Conservation (phyloP, 345 rosid genomes). For the Citrus inodora region DNA sequence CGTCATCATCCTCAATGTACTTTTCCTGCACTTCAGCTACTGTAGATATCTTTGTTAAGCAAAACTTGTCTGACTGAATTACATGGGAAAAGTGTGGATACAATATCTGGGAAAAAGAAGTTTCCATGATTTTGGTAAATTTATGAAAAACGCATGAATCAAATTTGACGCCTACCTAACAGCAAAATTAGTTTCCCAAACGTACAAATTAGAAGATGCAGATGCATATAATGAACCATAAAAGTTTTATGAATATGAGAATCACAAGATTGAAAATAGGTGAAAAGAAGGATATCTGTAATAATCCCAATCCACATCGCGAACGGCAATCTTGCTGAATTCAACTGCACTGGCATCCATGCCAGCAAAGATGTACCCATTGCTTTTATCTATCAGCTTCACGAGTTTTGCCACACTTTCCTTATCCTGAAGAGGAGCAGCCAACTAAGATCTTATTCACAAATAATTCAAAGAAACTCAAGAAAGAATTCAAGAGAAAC, state of each 20-base stretch:
- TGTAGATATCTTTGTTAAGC: conserved; percentile 47
- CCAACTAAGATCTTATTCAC: background rate
- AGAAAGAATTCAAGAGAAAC: conserved; percentile 2
- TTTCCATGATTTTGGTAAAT: background rate
- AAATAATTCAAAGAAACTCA: conserved; percentile 6
- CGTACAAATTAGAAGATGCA: background rate
- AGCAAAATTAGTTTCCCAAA: background rate
- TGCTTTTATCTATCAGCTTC: conserved; percentile 80
- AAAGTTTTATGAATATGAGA: background rate
- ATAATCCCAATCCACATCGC: conserved; percentile 80
- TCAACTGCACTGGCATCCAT: conserved; percentile 80
- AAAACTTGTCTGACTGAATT: conserved; percentile 8
- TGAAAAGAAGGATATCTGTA: conserved; percentile 71
- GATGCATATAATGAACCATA: background rate
- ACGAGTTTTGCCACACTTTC: conserved; percentile 83
- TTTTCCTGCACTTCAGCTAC: conserved; percentile 72
- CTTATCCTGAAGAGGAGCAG: conserved; percentile 55
- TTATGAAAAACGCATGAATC: background rate
- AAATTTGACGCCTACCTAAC: background rate
- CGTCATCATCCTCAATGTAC: conserved; percentile 54
- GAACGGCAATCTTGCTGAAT: conserved; percentile 87
- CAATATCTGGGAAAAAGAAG: background rate
- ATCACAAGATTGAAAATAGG: background rate
- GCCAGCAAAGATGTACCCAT: conserved; percentile 80
- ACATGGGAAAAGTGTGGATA: background rate